These are phyloP conservation scores for Backusella liffmaniae DNA, from an alignment of 192 early-diverging fungal species.

Conservation along the genomic window DNA sequence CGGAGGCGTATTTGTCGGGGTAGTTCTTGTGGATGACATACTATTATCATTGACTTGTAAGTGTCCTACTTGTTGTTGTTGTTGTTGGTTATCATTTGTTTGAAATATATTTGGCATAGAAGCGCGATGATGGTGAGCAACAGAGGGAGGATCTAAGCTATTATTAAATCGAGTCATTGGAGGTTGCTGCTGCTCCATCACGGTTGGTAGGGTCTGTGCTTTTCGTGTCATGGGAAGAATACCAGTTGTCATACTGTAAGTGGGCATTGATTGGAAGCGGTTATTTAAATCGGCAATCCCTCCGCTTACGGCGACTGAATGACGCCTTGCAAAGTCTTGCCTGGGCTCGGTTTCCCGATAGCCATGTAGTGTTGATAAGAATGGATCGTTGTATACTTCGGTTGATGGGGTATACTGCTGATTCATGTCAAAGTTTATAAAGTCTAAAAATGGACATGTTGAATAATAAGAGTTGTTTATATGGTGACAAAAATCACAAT, in stretches of 20 bases:
- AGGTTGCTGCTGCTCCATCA: not conserved
- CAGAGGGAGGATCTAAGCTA: not conserved
- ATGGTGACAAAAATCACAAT: not conserved
- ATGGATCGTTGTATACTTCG: conserved; percentile 2
- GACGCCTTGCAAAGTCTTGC: not conserved
- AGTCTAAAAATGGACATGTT: not conserved
- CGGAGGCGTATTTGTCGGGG: not conserved
- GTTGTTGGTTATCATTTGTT: not conserved
- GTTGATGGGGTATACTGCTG: conserved; percentile 8
- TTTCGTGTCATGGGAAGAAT: not conserved
- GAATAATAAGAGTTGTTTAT: not conserved
- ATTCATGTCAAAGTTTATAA: conserved; percentile 7
- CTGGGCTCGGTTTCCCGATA: not conserved
- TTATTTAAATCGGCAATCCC: conserved; percentile 9
- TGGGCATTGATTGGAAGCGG: not conserved
- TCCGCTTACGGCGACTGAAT: not conserved
- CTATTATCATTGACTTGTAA: not conserved
- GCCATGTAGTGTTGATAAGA: not conserved
- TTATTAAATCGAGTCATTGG: not conserved
- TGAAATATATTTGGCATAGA: conserved; percentile 17
- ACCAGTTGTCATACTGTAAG: not conserved
- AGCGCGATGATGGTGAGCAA: not conserved
- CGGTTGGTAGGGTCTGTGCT: not conserved
- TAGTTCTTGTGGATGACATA: not conserved
- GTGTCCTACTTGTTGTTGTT: not conserved